These are phyloP conservation scores for Entomortierella lignicola DNA, from an alignment of 192 early-diverging fungal genomes.

Conservation along the genomic window DNA sequence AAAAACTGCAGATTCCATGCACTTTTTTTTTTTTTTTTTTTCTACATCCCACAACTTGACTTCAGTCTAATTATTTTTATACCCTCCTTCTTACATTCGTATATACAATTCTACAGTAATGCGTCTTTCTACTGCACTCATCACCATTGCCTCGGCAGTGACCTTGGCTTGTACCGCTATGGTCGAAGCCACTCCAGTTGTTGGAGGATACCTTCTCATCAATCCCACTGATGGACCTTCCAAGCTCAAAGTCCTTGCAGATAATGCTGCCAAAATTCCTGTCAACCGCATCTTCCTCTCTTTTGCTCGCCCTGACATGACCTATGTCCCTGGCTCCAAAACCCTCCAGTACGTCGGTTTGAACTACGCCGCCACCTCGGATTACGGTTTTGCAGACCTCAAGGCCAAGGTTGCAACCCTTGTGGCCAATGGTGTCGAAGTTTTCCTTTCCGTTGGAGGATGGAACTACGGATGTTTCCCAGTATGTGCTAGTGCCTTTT, in stretches of 20 bases:
- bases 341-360: conserved; percentile 42
- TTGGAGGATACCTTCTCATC: conserved; percentile 45
- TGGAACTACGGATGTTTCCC: conserved; percentile 57
- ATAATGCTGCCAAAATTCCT: conserved; percentile 50
- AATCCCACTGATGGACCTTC: conserved; percentile 42
- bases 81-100: not conserved
- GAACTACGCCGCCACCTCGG: conserved; percentile 32
- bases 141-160: conserved; percentile 49
- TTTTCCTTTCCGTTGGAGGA: conserved; percentile 53
- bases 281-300: conserved; percentile 52
- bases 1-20: not conserved
- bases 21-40: not conserved
- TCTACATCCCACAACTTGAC: not conserved
- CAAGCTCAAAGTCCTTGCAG: conserved; percentile 50
- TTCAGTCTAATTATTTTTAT: not conserved
- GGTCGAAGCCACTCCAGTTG: conserved; percentile 37
- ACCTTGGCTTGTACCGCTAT: conserved; percentile 28
- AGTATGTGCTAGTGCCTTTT: conserved; percentile 15
- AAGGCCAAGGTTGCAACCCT: conserved; percentile 30
- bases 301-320: conserved; percentile 41
- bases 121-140: conserved; percentile 46
- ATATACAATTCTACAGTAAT: conserved; percentile 4
- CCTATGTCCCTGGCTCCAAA: conserved; percentile 47
- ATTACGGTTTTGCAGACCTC: conserved; percentile 51
- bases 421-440: conserved; percentile 41